These are phyloP conservation scores for Plasmodium vinckei DNA, from an alignment of 169 alveolate species.

Conservation along the genomic window DNA sequence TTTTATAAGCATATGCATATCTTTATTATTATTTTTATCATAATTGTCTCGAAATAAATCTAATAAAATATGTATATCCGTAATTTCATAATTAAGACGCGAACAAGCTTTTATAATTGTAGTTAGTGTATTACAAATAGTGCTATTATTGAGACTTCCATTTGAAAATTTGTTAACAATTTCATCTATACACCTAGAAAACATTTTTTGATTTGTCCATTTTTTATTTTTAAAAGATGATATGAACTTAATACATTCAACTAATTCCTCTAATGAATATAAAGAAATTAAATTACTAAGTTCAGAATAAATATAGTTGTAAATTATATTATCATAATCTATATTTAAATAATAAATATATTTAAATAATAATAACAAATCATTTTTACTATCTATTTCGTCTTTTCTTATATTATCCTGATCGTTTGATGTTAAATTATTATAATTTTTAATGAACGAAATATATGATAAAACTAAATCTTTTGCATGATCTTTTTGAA, in stretches of 20 bases:
- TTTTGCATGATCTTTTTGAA: constrained; percentile 13
- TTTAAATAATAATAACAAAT: constrained; percentile 17
- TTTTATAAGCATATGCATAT: constrained; percentile 51
- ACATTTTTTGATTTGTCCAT: constrained; percentile 41
- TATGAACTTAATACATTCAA: constrained; percentile 28
- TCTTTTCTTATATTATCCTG: not conserved
- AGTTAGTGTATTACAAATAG: constrained; percentile 8
- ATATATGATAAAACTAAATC: constrained; percentile 19
- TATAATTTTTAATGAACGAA: constrained; percentile 1
- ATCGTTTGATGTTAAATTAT: not conserved
- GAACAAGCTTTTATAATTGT: constrained; percentile 61
- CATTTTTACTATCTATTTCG: constrained; percentile 1
- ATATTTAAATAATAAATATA: constrained; percentile 26
- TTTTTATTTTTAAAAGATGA: constrained; percentile 67
- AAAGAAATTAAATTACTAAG: constrained; percentile 18
- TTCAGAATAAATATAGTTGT: constrained; percentile 45
- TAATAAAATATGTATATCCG: constrained; percentile 27
- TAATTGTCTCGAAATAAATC: constrained; percentile 11
- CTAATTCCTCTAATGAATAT: constrained; percentile 22
- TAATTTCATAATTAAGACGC: constrained; percentile 68
- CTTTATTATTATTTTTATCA: constrained; percentile 9
- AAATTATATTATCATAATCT: constrained; percentile 37
- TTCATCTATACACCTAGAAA: constrained; percentile 43
- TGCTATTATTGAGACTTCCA: not conserved
- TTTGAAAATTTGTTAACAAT: constrained; percentile 8